Evolutionary conservation across 345 rosid genomes (phyloP), one percentile per base, ranked within the genome.

Genomic region (Populus deltoides): DNA sequence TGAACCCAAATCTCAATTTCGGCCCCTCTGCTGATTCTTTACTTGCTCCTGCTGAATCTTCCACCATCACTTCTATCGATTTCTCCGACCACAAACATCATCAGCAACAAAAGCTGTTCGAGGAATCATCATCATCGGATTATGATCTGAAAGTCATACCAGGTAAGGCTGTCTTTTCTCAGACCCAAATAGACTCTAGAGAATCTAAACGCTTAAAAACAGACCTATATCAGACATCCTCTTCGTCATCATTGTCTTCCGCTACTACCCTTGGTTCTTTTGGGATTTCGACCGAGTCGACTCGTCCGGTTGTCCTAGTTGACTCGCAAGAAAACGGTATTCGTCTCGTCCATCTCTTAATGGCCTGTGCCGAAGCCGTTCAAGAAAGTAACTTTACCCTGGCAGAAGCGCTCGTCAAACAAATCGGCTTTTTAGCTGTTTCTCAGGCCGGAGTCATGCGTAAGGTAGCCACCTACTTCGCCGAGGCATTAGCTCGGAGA

Each of bases 301-400:
- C 86, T 73, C 91, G 93, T 17, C 78, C 91, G 0, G 83, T 92
- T 1, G 86, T 92, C 70, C 78, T 93, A 6, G 90, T 91, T 13
- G 97, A 92, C 80, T 90, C 98, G 8, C 97, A 90, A 55, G 97
- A 93, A 18, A 92, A 88, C 73, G 98, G 98, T 13, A 80, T 93
- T 8, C 87, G 95, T 5, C 81, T 93, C 17, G 97, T 92, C 67
- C 98, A 93, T 74, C 86, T 90, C 39, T 73, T 93, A 25, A 77
- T 93, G 90, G 97, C 98, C 12, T 90, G 97, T 65, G 98, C 97
- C 0, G 93, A 92, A 66, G 97, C 97, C 2, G 85, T 92, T 8
- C 98, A 93, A 57, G 87, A 83, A 6, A 81, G 79, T 74, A 87
- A 89, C 41, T 70, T 90, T 10, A 73, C 31, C 25, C 18, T 92